A percentile compares a stretch with the other conserved stretches of the same genome.
Evolutionary conservation across 2,329 filamentous ascomycete species (phyloP).

Genomic region (Aspergillus piperis): DNA sequence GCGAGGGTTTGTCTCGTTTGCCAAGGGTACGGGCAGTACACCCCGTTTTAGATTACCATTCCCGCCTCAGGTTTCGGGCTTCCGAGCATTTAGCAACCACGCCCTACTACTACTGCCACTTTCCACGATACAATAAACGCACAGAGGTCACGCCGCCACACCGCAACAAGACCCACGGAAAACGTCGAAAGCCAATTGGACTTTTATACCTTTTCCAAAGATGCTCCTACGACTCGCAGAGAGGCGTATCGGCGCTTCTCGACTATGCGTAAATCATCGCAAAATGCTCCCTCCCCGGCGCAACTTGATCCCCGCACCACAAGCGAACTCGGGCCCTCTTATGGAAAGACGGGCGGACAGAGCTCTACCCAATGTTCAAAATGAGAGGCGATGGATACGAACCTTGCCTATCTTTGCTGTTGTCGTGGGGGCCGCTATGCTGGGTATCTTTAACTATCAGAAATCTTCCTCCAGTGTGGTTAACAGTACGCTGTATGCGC

Average conservation of each 20-base stretch:
- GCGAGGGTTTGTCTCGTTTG: conserved; percentile 32
- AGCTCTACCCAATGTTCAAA: conserved; percentile 50
- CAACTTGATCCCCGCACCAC: conserved; percentile 53
- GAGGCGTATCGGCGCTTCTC: conserved; percentile 22
- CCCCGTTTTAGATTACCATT: not conserved
- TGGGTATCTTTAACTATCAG: conserved; percentile 99
- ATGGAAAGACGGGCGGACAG: conserved; percentile 56
- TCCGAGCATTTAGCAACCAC: not conserved
- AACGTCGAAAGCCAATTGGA: not conserved
- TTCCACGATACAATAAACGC: too few species aligned
- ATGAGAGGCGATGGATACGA: conserved; percentile 64
- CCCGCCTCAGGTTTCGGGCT: not conserved
- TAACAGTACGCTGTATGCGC: conserved; percentile 84
- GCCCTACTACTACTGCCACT: not conserved
- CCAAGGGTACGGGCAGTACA: not conserved
- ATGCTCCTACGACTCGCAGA: conserved; percentile 23
- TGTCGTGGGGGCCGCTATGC: conserved; percentile 68
- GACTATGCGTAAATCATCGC: conserved; percentile 14
- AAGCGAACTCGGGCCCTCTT: conserved; percentile 53
- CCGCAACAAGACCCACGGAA: not conserved
- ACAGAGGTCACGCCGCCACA: not conserved
- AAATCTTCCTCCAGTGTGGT: conserved; percentile 86
- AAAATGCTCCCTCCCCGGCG: conserved; percentile 34
- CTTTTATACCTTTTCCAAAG: not conserved
- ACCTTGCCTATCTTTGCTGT: conserved; percentile 79